phyloP scores from a whole-genome alignment of 768 basidiomycete species.

The Russula sp. region DNA sequence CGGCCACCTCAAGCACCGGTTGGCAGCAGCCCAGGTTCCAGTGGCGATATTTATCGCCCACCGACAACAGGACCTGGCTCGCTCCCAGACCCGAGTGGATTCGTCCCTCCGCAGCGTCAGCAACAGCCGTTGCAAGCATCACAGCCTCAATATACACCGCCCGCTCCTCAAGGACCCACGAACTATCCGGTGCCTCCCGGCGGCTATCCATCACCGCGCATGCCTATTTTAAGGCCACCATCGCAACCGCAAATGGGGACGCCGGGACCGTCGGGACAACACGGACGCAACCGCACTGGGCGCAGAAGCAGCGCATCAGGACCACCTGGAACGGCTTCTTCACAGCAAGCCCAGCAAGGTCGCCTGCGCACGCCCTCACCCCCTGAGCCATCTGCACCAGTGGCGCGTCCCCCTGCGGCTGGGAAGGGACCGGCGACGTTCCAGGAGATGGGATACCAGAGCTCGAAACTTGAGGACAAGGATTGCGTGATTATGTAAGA shows the following conservation, averaged over 20 bases:
- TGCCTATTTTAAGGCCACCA: neutral
- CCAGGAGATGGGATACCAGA: constrained; percentile 90
- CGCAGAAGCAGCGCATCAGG: constrained; percentile 10
- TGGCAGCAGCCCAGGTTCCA: constrained; percentile 2
- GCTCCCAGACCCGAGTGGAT: neutral
- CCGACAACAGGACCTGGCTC: neutral
- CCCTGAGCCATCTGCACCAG: neutral
- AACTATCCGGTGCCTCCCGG: neutral
- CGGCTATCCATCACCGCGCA: constrained; percentile 18
- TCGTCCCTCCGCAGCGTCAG: neutral
- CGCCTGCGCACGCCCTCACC: neutral
- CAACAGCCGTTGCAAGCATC: neutral
- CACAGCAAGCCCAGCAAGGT: neutral
- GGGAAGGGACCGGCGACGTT: constrained; percentile 68
- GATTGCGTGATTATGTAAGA: constrained; percentile 82
- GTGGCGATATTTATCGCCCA: neutral
- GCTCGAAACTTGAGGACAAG: constrained; percentile 72
- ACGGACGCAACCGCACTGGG: constrained; percentile 2
- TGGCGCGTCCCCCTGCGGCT: constrained; percentile 29
- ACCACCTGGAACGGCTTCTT: neutral
- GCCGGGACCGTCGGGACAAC: neutral
- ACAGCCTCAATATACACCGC: neutral
- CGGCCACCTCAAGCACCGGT: constrained; percentile 16
- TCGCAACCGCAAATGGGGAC: constrained; percentile 5
- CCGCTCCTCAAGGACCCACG: neutral